phyloP scores from a whole-genome alignment of 2,329 filamentous ascomycete species.

The Claviceps maximensis region DNA sequence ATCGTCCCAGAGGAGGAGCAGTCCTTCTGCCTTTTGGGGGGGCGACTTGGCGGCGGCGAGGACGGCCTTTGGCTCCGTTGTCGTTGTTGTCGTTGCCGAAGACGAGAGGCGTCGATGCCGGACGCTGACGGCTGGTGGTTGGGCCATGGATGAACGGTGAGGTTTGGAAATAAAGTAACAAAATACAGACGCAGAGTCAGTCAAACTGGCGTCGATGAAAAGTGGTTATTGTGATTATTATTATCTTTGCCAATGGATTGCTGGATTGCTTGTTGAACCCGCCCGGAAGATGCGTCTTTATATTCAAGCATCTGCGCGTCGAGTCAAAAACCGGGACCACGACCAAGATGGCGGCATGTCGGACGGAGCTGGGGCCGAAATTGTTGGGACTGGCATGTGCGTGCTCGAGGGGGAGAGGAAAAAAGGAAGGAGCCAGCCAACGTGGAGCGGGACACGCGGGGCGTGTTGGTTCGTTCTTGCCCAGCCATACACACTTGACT shows the following conservation, averaged over 20 bases:
- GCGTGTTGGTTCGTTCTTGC: too few species aligned
- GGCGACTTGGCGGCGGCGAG: conserved; percentile 16
- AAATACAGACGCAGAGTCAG: not conserved
- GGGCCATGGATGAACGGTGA: not conserved
- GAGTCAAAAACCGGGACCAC: too few species aligned
- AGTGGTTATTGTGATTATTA: too few species aligned
- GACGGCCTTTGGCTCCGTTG: conserved; percentile 10
- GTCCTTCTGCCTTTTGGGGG: conserved; percentile 22
- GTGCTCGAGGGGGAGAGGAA: too few species aligned
- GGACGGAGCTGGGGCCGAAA: conserved; percentile 1
- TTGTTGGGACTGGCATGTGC: conserved; percentile 6
- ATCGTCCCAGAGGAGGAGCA: conserved; percentile 44
- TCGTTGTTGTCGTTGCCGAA: conserved; percentile 13
- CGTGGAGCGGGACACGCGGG: not conserved
- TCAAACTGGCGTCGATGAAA: not conserved
- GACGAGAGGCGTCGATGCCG: conserved; percentile 11
- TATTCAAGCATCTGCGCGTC: too few species aligned
- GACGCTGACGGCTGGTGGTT: not conserved
- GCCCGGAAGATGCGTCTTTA: too few species aligned
- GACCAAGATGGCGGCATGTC: not conserved
- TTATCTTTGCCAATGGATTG: too few species aligned
- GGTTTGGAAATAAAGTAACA: not conserved
- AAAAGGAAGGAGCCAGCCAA: not conserved
- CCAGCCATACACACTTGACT: too few species aligned
- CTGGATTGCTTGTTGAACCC: too few species aligned